Base-by-base conservation (phyloP, 2,329 filamentous ascomycete species). In the Alternaria alternata region DNA sequence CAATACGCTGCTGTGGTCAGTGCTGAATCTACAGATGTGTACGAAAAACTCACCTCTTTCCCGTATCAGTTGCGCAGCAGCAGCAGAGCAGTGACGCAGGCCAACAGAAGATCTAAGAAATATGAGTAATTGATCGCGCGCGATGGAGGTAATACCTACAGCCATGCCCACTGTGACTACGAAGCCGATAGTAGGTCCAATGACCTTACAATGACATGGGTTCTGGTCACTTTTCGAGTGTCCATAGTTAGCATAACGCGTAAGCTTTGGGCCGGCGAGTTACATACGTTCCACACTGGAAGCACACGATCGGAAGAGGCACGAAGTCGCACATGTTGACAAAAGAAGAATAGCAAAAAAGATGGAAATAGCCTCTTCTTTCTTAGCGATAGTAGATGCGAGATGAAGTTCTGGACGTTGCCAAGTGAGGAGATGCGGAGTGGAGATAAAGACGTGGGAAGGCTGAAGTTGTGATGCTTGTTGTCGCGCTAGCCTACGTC, bases 171-270 rank as follows among this genome's bases (percentile, higher is more conserved):
- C 75, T 1, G 82, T 82, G 51, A 81, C 74, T 9, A 72, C 75
- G 62, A 85, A 85, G 69, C 84, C 84, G 43, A 87, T 68, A 1
- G 84, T 87, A 38, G 85, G 85, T 1, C 85, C 84, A 28, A 87
- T 79, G 8, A 87, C 79, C 70, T 87, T 87, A 69, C 84, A 86
- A 62, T 82, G 83, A 57, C 85, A 87, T 3, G 85, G 85, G 56
- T 87, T 87, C 66, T 87, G 83, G 61, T 86, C 80, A 8, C 84
- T 86, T 46, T 38, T 38, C 22, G 14, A 6, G 30, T 20, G 3
- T 75, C 22, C 41, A 8, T 12, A 22, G 24, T 73, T 41, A 74
- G 62, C 22, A 54, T 24, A 57, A 46, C 36, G 41, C 38, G 5
- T 28, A 4, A 11, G 24, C 26, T 5, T 38, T 22, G 5, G n/a